phyloP scores from a whole-genome alignment of 169 alveolate species.

The Plasmodium sp. region DNA sequence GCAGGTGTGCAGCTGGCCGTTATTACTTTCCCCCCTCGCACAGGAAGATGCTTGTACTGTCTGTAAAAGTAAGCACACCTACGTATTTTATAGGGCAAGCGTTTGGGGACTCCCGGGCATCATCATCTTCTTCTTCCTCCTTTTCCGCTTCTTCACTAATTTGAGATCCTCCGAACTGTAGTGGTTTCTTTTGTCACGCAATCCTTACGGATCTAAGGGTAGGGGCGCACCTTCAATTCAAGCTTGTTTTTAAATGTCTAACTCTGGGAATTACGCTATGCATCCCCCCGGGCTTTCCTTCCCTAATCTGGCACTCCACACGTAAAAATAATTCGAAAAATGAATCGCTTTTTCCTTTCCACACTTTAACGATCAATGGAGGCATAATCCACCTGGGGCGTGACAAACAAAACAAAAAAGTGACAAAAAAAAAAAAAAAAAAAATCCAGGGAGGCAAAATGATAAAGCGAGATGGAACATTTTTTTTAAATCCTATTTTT shows the following conservation, averaged over 20 bases:
- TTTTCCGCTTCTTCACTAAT: background rate
- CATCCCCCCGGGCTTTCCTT: background rate
- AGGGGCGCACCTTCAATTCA: background rate
- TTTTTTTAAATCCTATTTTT: constrained; percentile 18
- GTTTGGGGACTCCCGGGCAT: background rate
- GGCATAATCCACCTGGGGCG: background rate
- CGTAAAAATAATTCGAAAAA: background rate
- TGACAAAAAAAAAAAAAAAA: background rate
- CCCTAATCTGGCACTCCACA: background rate
- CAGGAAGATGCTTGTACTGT: background rate
- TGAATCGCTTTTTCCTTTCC: background rate
- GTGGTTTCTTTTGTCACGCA: background rate
- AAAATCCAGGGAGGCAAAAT: background rate
- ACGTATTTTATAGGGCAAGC: background rate
- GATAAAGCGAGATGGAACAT: background rate
- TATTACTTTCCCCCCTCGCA: background rate
- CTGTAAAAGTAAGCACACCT: background rate
- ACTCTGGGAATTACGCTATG: background rate
- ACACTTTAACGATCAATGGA: background rate
- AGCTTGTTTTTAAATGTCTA: background rate
- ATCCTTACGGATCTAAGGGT: background rate
- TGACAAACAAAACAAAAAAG: background rate
- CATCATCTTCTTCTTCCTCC: background rate
- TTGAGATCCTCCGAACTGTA: background rate
- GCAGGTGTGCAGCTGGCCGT: background rate